A percentile compares a stretch with the other conserved stretches of the same genome.
Conservation (phyloP, 192 early-diverging fungal genomes). For the Endogone sp. region DNA sequence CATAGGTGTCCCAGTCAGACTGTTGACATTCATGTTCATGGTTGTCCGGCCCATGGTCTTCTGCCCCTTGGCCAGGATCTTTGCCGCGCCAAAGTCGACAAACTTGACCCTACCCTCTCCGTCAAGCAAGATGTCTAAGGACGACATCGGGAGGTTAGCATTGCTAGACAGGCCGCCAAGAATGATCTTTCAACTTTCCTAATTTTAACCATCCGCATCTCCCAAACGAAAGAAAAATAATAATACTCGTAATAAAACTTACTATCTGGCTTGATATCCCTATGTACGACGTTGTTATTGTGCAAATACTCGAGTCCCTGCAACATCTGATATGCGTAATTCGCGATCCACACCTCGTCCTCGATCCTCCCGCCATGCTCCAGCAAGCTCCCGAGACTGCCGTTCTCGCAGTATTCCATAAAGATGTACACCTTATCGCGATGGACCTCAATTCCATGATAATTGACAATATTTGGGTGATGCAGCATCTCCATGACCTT, state of each 20-base stretch:
- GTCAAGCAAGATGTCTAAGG: constrained; percentile 73
- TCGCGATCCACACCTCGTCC: constrained; percentile 66
- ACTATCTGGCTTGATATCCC: constrained; percentile 85
- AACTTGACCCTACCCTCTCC: constrained; percentile 76
- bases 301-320: constrained; percentile 85
- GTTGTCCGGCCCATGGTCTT: constrained; percentile 49
- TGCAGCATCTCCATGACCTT: constrained; percentile 85
- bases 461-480: constrained; percentile 87
- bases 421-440: constrained; percentile 85
- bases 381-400: constrained; percentile 66
- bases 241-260: no score
- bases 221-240: background rate
- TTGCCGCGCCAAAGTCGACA: constrained; percentile 90
- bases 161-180: no score
- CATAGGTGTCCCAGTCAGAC: constrained; percentile 58
- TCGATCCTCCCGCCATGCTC: constrained; percentile 79
- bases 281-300: constrained; percentile 79
- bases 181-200: background rate
- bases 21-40: constrained; percentile 55
- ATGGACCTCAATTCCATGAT: constrained; percentile 90
- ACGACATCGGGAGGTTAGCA: no score
- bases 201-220: constrained; percentile 2
- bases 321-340: constrained; percentile 80
- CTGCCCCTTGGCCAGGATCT: constrained; percentile 75
- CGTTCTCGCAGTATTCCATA: constrained; percentile 88